These are phyloP conservation scores for Schoenoplectus triqueter DNA, from an alignment of 202 grass and related monocot species.

Conservation along the genomic window DNA sequence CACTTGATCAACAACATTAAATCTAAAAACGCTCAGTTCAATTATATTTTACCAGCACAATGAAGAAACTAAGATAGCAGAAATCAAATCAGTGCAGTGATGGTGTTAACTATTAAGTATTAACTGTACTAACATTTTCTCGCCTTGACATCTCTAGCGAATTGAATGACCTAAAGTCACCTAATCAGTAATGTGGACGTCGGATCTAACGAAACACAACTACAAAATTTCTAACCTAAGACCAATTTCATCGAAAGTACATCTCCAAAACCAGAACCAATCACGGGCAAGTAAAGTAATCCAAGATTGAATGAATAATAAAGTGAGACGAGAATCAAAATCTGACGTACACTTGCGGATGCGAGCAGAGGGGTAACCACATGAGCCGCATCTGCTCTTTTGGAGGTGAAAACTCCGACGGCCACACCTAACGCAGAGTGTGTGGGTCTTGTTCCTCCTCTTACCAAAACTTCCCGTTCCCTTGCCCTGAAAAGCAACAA, in stretches of 20 bases:
- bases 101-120: not conserved
- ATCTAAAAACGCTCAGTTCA: too few species aligned
- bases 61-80: too few species aligned
- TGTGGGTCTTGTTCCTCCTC: slow-evolving; percentile 82
- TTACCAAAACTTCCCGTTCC: slow-evolving; percentile 72
- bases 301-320: not conserved
- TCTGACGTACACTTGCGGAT: slow-evolving; percentile 73
- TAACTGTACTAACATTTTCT: not conserved
- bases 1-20: not conserved
- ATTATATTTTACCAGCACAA: too few species aligned
- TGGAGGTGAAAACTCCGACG: slow-evolving; percentile 75
- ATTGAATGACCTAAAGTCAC: not conserved
- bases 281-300: not conserved
- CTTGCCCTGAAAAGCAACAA: slow-evolving; percentile 43
- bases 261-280: not conserved
- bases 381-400: slow-evolving; percentile 73
- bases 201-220: not conserved
- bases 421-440: slow-evolving; percentile 69
- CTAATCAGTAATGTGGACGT: not conserved
- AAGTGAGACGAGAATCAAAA: not conserved
- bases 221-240: not conserved
- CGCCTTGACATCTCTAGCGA: not conserved
- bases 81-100: not conserved
- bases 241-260: not conserved
- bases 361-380: slow-evolving; percentile 69